phyloP scores from a whole-genome alignment of 2,329 filamentous ascomycete genomes.

The Epichloe coenophiala region DNA sequence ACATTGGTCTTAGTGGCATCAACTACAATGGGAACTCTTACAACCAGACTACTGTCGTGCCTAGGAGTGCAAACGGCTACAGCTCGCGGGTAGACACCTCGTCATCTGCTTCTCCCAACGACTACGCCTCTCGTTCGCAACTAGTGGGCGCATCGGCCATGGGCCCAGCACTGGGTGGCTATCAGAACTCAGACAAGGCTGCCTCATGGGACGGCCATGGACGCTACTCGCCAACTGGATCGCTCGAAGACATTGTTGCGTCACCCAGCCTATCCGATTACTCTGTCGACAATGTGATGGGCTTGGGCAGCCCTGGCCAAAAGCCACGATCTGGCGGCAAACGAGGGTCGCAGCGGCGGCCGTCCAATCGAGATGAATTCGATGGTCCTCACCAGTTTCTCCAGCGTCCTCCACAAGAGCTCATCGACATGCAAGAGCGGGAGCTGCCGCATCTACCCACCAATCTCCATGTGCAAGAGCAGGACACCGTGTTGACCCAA shows the following conservation, averaged over 20 bases:
- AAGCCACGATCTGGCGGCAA: slow-evolving; percentile 35
- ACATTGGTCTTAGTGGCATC: slow-evolving; percentile 27
- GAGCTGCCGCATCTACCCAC: slow-evolving; percentile 73
- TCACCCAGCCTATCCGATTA: slow-evolving; percentile 49
- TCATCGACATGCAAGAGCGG: slow-evolving; percentile 63
- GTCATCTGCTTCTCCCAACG: slow-evolving; percentile 21
- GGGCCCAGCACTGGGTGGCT: slow-evolving; percentile 20
- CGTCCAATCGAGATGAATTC: slow-evolving; percentile 78
- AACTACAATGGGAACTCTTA: slow-evolving; percentile 26
- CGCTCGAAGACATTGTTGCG: slow-evolving; percentile 43
- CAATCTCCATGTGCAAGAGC: slow-evolving; percentile 70
- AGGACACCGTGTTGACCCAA: slow-evolving; percentile 65
- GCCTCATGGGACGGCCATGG: slow-evolving; percentile 25
- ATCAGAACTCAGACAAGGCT: slow-evolving; percentile 21
- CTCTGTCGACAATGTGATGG: slow-evolving; percentile 37
- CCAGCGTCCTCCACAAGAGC: slow-evolving; percentile 55
- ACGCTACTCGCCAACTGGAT: slow-evolving; percentile 43
- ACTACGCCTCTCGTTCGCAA: slow-evolving; percentile 29
- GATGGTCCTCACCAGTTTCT: slow-evolving; percentile 77
- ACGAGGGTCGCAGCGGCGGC: slow-evolving; percentile 47
- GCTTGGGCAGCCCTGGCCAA: slow-evolving; percentile 22
- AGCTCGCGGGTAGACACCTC: slow-evolving; percentile 26
- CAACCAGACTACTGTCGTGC: slow-evolving; percentile 10
- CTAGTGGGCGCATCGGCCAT: slow-evolving; percentile 25
- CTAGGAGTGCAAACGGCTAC: slow-evolving; percentile 18